phyloP scores from a whole-genome alignment of 345 rosid species.

The Streptanthus diversifolius region DNA sequence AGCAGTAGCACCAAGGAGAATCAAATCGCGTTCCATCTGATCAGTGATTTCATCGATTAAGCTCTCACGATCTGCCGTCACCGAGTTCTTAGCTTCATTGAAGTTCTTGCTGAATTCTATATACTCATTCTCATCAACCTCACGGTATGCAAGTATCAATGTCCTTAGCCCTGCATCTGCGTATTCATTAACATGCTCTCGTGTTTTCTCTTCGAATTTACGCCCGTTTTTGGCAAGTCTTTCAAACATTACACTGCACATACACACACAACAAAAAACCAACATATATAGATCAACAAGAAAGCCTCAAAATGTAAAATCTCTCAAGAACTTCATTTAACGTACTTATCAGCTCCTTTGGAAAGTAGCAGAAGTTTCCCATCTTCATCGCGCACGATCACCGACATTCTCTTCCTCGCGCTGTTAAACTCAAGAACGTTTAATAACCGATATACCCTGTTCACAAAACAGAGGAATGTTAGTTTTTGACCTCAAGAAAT shows the following conservation, averaged over 20 bases:
- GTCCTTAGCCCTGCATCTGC: constrained; percentile 97
- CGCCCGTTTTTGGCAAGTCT: constrained; percentile 64
- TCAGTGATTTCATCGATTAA: constrained; percentile 66
- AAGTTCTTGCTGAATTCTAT: constrained; percentile 57
- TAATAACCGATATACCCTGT: constrained; percentile 64
- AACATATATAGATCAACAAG: neutral
- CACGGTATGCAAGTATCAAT: constrained; percentile 87
- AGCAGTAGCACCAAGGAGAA: constrained; percentile 93
- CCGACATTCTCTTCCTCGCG: constrained; percentile 73
- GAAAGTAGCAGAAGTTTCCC: constrained; percentile 73
- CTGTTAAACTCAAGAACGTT: constrained; percentile 75
- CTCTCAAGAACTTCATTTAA: neutral
- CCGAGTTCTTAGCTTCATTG: constrained; percentile 61
- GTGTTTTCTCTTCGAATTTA: constrained; percentile 59
- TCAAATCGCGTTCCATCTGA: constrained; percentile 64
- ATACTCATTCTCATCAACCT: constrained; percentile 70
- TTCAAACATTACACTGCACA: constrained; percentile 80
- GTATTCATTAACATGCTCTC: constrained; percentile 63
- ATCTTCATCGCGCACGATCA: constrained; percentile 62
- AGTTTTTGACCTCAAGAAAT: neutral
- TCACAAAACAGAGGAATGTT: constrained; percentile 17
- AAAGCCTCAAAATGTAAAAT: constrained; percentile 16
- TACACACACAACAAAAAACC: neutral
- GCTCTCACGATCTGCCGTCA: constrained; percentile 64
- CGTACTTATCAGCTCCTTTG: constrained; percentile 98